phyloP scores from a whole-genome alignment of 1,139 yeast species.

The Yamadazyma kanchanaburiensis region DNA sequence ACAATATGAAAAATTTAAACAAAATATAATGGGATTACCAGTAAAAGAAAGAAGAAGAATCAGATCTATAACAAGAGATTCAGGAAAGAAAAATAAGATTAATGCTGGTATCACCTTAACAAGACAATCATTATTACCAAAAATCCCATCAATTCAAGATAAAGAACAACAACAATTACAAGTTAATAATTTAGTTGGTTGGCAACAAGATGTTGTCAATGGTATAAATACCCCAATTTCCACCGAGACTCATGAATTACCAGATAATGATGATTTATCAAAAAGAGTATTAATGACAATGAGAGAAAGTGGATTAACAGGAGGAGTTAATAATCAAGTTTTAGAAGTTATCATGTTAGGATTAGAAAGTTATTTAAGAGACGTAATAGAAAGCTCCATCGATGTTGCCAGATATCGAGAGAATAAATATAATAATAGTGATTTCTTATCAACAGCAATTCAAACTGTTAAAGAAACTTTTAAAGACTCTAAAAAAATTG shows the following conservation, averaged over 20 bases:
- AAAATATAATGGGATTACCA: constrained; percentile 84
- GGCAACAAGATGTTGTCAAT: constrained; percentile 92
- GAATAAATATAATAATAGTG: constrained; percentile 49
- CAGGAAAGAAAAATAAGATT: constrained; percentile 73
- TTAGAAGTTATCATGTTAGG: constrained; percentile 79
- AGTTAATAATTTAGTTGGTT: constrained; percentile 62
- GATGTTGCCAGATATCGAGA: constrained; percentile 66
- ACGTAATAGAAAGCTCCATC: constrained; percentile 69
- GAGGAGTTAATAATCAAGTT: constrained; percentile 68
- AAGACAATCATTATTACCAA: constrained; percentile 81
- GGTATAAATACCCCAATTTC: constrained; percentile 86
- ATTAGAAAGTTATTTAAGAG: constrained; percentile 73
- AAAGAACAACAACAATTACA: constrained; percentile 48
- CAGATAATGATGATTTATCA: constrained; percentile 70
- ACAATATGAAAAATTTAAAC: constrained; percentile 79
- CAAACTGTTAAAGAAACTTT: constrained; percentile 14
- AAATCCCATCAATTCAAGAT: constrained; percentile 76
- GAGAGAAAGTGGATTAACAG: constrained; percentile 89
- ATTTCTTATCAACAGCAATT: constrained; percentile 23
- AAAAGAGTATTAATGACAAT: constrained; percentile 78
- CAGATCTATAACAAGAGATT: constrained; percentile 76
- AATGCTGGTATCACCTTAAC: constrained; percentile 78
- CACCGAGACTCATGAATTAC: constrained; percentile 75
- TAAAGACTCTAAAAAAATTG: constrained; percentile 8
- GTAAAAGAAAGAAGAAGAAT: constrained; percentile 81